Evolutionary conservation across 768 basidiomycete genomes (phyloP).

Genomic region (Lentinula guzmanii): DNA sequence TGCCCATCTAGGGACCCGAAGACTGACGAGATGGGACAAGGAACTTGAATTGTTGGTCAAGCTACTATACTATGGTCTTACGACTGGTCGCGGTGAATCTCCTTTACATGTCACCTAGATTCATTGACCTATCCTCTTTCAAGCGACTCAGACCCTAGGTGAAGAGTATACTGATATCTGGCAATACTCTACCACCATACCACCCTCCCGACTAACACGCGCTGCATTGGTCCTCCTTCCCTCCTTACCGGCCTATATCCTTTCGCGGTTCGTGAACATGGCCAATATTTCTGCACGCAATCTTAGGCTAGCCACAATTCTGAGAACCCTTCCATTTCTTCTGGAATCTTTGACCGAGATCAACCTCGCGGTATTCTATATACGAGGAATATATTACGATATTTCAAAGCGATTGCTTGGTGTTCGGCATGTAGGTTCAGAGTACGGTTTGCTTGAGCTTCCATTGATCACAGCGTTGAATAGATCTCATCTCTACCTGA

Average conservation of each 20-base stretch:
- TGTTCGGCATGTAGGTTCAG: slow-evolving; percentile 52
- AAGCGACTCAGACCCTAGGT: slow-evolving; percentile 80
- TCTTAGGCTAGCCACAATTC: slow-evolving; percentile 24
- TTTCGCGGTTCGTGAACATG: slow-evolving; percentile 41
- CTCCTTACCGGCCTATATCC: slow-evolving; percentile 56
- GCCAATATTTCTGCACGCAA: slow-evolving; percentile 29
- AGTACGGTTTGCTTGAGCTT: neutral
- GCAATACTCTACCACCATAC: slow-evolving; percentile 50
- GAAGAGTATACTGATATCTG: slow-evolving; percentile 89
- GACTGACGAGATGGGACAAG: slow-evolving; percentile 76
- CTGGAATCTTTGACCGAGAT: slow-evolving; percentile 60
- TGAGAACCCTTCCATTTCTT: slow-evolving; percentile 38
- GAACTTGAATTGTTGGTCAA: slow-evolving; percentile 69
- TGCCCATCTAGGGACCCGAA: slow-evolving; percentile 57
- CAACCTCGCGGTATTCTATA: slow-evolving; percentile 78
- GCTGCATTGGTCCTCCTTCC: slow-evolving; percentile 59
- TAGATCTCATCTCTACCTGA: slow-evolving; percentile 73
- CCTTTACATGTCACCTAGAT: slow-evolving; percentile 5
- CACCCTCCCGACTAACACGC: slow-evolving; percentile 42
- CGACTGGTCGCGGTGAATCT: slow-evolving; percentile 62
- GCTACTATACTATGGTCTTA: slow-evolving; percentile 67
- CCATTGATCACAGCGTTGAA: neutral
- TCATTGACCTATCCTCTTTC: slow-evolving; percentile 1
- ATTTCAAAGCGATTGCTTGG: slow-evolving; percentile 61
- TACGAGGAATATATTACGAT: slow-evolving; percentile 76